Evolutionary conservation across 2,329 filamentous ascomycete genomes (phyloP).

Genomic region (Pseudogymnoascus sp.): DNA sequence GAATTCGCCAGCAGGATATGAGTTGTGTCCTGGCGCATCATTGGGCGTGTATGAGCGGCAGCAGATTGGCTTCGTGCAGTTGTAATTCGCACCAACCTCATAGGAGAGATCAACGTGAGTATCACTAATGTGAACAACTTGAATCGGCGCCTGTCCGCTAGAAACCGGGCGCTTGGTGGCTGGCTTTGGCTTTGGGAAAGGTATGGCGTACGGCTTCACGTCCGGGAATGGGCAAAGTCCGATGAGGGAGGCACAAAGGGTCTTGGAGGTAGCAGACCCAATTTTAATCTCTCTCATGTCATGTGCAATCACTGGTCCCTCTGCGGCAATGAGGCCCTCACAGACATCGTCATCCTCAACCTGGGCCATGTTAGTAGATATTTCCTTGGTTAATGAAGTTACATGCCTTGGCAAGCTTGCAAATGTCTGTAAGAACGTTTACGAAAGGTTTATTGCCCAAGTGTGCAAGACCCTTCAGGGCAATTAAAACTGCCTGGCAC

Average conservation of each 20-base stretch:
- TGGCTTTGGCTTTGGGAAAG: conserved; percentile 31
- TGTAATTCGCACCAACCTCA: conserved; percentile 32
- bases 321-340: conserved; percentile 41
- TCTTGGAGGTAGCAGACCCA: conserved; percentile 42
- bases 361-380: conserved; percentile 15
- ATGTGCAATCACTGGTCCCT: conserved; percentile 48
- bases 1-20: conserved; percentile 32
- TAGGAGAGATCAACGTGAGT: conserved; percentile 37
- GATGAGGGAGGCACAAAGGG: conserved; percentile 47
- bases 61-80: conserved; percentile 38
- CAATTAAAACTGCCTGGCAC: conserved; percentile 27
- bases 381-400: conserved; percentile 14
- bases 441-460: conserved; percentile 38
- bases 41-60: conserved; percentile 32
- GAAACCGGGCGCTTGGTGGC: conserved; percentile 28
- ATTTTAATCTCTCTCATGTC: conserved; percentile 41
- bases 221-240: conserved; percentile 33
- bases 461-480: conserved; percentile 38
- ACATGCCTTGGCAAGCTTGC: conserved; percentile 20
- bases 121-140: conserved; percentile 37
- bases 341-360: conserved; percentile 31
- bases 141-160: conserved; percentile 32
- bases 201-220: conserved; percentile 29
- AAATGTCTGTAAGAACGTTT: conserved; percentile 31
- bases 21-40: conserved; percentile 33